Evolutionary conservation across 73 alveolate species (phyloP).

Genomic region (Stentor coeruleus): DNA sequence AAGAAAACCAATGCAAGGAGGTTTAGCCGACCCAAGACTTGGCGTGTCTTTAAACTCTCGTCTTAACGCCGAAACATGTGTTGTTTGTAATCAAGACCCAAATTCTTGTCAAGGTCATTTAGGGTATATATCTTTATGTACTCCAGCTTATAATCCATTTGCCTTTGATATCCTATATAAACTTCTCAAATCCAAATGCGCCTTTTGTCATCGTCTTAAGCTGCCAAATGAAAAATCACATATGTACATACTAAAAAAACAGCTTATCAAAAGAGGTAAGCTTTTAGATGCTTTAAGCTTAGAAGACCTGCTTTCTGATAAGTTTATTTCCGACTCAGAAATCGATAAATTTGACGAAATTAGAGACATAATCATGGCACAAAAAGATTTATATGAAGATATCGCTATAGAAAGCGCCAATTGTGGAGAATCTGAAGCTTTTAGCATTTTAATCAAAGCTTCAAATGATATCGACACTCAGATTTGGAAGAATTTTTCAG

Average conservation of each 20-base stretch:
- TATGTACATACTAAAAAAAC: constrained; percentile 29
- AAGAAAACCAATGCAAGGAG: constrained; percentile 53
- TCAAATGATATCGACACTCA: constrained; percentile 31
- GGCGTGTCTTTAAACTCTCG: constrained; percentile 52
- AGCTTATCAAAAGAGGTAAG: constrained; percentile 45
- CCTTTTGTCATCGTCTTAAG: constrained; percentile 56
- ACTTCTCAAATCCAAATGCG: constrained; percentile 59
- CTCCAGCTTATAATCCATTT: constrained; percentile 64
- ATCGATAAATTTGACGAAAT: constrained; percentile 15
- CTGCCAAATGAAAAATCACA: constrained; percentile 30
- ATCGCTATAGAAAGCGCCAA: not conserved
- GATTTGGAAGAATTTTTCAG: constrained; percentile 34
- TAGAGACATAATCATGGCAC: not conserved
- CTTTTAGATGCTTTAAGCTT: constrained; percentile 31
- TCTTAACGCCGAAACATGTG: constrained; percentile 35
- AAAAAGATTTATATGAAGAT: constrained; percentile 21
- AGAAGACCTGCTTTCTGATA: constrained; percentile 25
- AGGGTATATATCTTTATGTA: constrained; percentile 56
- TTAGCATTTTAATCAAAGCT: constrained; percentile 21
- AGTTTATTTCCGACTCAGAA: not conserved
- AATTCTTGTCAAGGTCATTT: constrained; percentile 60
- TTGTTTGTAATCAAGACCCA: constrained; percentile 53
- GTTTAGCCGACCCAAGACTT: constrained; percentile 55
- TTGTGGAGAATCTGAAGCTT: constrained; percentile 24
- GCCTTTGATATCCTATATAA: constrained; percentile 46